Percentiles rank a stretch among this genome's conserved stretches.
Conservation (phyloP, 192 early-diverging fungal species). For the Entophlyctis helioformis region DNA sequence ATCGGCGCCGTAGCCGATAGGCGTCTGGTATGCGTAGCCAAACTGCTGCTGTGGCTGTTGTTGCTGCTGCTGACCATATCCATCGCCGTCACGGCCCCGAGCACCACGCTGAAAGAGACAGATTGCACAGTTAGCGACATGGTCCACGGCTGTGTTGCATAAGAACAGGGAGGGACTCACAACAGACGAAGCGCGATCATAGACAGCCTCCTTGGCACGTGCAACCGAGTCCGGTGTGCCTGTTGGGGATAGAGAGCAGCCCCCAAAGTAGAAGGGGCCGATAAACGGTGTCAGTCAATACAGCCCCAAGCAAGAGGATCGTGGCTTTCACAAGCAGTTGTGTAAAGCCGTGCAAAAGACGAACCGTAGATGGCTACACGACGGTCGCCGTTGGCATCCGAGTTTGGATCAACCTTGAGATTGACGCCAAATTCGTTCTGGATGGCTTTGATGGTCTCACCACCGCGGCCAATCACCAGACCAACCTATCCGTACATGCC, state of each 20-base stretch:
- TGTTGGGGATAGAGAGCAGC: too few relatives aligned
- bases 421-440: constrained; percentile 61
- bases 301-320: too few relatives aligned
- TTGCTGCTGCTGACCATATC: constrained; percentile 2
- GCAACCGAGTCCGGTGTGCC: too few relatives aligned
- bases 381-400: constrained; percentile 18
- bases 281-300: too few relatives aligned
- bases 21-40: constrained; percentile 1
- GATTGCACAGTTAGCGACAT: constrained; percentile 1
- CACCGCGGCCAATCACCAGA: constrained; percentile 61
- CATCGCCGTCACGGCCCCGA: neutral
- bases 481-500: constrained; percentile 45
- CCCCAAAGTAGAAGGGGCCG: too few relatives aligned
- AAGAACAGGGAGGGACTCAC: neutral
- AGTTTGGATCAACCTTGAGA: constrained; percentile 50
- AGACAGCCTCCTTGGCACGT: constrained; percentile 28
- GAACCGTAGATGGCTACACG: constrained; percentile 30
- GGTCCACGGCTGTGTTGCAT: neutral
- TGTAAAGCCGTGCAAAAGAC: too few relatives aligned
- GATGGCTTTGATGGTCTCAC: constrained; percentile 68
- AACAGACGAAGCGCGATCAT: constrained; percentile 10
- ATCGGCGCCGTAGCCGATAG: neutral
- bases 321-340: too few relatives aligned
- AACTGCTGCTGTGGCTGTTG: constrained; percentile 1
- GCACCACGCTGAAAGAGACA: neutral